These are phyloP conservation scores for Cladophialophora immunda DNA, from an alignment of 2,329 filamentous ascomycete genomes.

Conservation along the genomic window DNA sequence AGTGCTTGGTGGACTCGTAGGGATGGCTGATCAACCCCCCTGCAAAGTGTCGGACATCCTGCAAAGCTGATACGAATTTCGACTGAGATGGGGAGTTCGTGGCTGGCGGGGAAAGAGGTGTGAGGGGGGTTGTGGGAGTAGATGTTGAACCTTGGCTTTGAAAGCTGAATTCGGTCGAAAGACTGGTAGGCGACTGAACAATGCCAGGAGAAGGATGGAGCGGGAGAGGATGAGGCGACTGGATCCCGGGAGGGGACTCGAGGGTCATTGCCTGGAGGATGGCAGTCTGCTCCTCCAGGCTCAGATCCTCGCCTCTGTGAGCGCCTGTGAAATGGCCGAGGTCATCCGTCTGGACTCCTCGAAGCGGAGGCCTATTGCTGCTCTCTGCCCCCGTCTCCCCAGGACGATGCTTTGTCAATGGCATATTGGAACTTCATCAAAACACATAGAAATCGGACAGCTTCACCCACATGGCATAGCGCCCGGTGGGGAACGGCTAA, in stretches of 20 bases:
- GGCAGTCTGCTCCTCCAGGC: conserved; percentile 33
- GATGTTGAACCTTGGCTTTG: conserved; percentile 11
- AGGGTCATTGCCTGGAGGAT: conserved; percentile 35
- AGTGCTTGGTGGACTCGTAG: conserved; percentile 71
- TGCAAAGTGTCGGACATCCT: conserved; percentile 71
- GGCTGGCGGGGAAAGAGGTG: conserved; percentile 9
- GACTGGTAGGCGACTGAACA: conserved; percentile 32
- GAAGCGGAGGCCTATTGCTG: conserved; percentile 21
- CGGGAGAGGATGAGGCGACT: conserved; percentile 20
- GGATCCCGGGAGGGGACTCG: conserved; percentile 28
- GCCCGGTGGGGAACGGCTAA: not conserved
- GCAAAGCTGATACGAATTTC: conserved; percentile 46
- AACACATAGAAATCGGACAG: not conserved
- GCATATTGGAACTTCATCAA: conserved; percentile 5
- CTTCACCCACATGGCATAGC: conserved; percentile 1
- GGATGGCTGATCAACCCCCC: conserved; percentile 71
- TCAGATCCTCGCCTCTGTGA: conserved; percentile 14
- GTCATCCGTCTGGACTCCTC: conserved; percentile 30
- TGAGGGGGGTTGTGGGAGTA: conserved; percentile 16
- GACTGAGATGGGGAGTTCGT: conserved; percentile 21
- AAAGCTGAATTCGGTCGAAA: conserved; percentile 22
- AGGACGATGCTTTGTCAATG: conserved; percentile 8
- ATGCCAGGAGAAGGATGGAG: conserved; percentile 29
- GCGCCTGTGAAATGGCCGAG: conserved; percentile 20
- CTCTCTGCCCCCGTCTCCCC: not conserved